These are phyloP conservation scores for Phytomonas francai DNA, from an alignment of 208 protist genomes.

Conservation along the genomic window DNA sequence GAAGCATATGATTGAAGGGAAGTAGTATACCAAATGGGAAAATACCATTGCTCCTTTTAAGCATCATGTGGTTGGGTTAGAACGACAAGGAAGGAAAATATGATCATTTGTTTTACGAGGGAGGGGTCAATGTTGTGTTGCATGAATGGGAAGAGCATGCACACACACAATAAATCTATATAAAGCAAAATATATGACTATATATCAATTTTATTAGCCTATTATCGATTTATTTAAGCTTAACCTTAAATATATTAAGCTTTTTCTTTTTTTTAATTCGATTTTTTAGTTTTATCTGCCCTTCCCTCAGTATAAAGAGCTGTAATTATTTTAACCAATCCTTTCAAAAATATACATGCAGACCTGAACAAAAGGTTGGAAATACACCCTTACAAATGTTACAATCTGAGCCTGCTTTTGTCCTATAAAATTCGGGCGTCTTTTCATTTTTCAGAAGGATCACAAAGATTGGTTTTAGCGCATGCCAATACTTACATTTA, in stretches of 20 bases:
- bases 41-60: background rate
- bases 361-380: too few relatives aligned
- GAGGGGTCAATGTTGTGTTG: background rate
- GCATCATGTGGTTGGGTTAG: background rate
- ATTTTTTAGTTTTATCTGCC: background rate
- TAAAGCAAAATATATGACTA: slow-evolving; percentile 6
- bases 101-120: background rate
- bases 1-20: background rate
- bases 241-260: background rate
- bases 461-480: too few relatives aligned
- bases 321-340: too few relatives aligned
- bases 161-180: background rate
- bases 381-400: too few relatives aligned
- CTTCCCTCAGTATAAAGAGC: background rate
- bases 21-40: background rate
- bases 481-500: too few relatives aligned
- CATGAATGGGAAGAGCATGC: background rate
- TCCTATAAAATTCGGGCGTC: too few relatives aligned
- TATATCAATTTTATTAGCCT: slow-evolving; percentile 1
- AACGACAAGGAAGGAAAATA: background rate
- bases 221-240: background rate
- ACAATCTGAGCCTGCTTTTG: too few relatives aligned
- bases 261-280: slow-evolving; percentile 10
- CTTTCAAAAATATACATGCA: too few relatives aligned
- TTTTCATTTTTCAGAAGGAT: too few relatives aligned